Base-by-base conservation (phyloP, 2,329 filamentous ascomycete genomes). In the Scortechinia acanthostroma region DNA sequence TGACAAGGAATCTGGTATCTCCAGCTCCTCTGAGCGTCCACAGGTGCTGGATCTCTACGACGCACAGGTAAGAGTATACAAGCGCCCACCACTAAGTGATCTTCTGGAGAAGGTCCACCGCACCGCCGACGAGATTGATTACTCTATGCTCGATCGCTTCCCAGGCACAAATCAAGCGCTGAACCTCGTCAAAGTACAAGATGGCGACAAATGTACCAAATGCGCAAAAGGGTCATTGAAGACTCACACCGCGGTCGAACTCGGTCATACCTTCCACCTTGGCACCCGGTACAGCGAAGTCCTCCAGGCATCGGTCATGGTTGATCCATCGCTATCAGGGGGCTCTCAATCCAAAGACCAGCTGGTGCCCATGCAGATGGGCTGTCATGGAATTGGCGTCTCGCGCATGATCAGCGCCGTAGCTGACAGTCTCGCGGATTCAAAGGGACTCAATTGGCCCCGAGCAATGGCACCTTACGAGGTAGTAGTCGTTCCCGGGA, bases 241-340 rank as follows among this genome's bases (percentile, higher is more conserved):
- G 37, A 70, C 86, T 2, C 75, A 85, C 47, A 83, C 77, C 49
- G 88, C 90, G 4, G 83, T 97, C 43, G 93, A 98, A 64, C 74
- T 97, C 15, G 93, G 89, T 1, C 93, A 98, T 62, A 97, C 93
- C 0, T 98, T 98, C 65, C 83, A 94, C 60, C 80, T 98, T 1
- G 91, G 91, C 10, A 91, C 88, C 1, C 80, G 91, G 22, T 98
- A 98, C 66, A 91, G 86, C 20, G 71, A 77, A 17, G 84, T 89
- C 0, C 71, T 98, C 1, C 68, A 74, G 4, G 86, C 88, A 1
- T 71, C 64, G 1, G 75, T 93, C 2, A 66, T 69, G 14, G 52
- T 70, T 21, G 74, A 66, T 21, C 55, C 52, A 22, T 50, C 52
- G 6, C 49, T 51, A 37, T 10, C 49, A 50, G 30, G 21, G 37